phyloP scores from a whole-genome alignment of 2,329 filamentous ascomycete genomes.

The Aspergillus intermedius region DNA sequence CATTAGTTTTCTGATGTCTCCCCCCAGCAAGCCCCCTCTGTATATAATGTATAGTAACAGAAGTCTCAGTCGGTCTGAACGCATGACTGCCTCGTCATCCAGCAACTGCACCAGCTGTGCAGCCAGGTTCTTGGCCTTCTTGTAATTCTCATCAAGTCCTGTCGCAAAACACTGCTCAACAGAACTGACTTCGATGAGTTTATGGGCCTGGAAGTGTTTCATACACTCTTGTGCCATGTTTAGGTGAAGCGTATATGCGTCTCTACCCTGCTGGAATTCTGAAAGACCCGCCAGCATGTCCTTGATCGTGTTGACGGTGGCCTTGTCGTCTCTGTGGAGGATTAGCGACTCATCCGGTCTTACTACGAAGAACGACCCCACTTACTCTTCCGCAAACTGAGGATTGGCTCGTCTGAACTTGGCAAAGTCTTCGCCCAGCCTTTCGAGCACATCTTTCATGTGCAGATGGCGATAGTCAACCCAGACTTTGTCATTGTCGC shows the following conservation, averaged over 20 bases:
- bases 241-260: slow-evolving; percentile 86
- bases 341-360: slow-evolving; percentile 4
- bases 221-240: slow-evolving; percentile 98
- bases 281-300: slow-evolving; percentile 94
- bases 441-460: slow-evolving; percentile 97
- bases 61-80: slow-evolving; percentile 72
- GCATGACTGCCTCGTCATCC: slow-evolving; percentile 69
- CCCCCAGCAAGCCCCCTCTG: slow-evolving; percentile 72
- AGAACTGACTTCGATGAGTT: slow-evolving; percentile 77
- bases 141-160: slow-evolving; percentile 84
- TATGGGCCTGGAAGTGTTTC: slow-evolving; percentile 80
- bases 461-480: slow-evolving; percentile 88
- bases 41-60: slow-evolving; percentile 82
- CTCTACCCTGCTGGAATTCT: slow-evolving; percentile 92
- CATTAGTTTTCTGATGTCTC: slow-evolving; percentile 78
- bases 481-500: slow-evolving; percentile 90
- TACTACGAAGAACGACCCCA: slow-evolving; percentile 3
- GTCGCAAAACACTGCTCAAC: slow-evolving; percentile 89
- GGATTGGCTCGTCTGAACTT: slow-evolving; percentile 87
- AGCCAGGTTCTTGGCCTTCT: slow-evolving; percentile 81
- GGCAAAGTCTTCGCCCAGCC: slow-evolving; percentile 85
- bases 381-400: slow-evolving; percentile 70
- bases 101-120: slow-evolving; percentile 81
- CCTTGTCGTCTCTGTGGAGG: slow-evolving; percentile 51
- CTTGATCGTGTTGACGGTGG: slow-evolving; percentile 82